Conservation (phyloP, 1,139 yeast species). For the Kluyveromyces sp. region DNA sequence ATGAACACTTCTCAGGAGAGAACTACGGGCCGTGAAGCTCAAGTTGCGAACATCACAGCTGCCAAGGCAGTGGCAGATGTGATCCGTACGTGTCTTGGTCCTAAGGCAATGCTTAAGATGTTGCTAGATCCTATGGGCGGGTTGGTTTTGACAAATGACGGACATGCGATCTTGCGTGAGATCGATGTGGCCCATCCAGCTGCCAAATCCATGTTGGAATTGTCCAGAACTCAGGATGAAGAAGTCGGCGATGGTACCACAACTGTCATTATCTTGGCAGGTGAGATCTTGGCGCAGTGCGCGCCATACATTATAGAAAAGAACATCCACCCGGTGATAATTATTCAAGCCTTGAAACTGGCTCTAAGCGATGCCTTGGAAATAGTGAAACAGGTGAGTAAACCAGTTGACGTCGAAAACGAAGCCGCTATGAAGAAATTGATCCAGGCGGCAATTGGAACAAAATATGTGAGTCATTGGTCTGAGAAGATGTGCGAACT, state of each 20-base stretch:
- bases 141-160: slow-evolving; percentile 93
- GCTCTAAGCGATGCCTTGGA: slow-evolving; percentile 89
- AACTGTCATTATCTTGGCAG: slow-evolving; percentile 89
- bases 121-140: slow-evolving; percentile 98
- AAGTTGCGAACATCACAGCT: slow-evolving; percentile 92
- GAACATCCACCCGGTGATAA: slow-evolving; percentile 93
- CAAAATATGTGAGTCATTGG: slow-evolving; percentile 92
- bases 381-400: slow-evolving; percentile 76
- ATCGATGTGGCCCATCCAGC: slow-evolving; percentile 96
- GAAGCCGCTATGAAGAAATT: slow-evolving; percentile 83
- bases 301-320: slow-evolving; percentile 85
- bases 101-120: slow-evolving; percentile 98
- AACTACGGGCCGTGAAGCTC: slow-evolving; percentile 96
- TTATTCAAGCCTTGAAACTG: slow-evolving; percentile 87
- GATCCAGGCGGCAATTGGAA: slow-evolving; percentile 89
- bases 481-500: slow-evolving; percentile 84
- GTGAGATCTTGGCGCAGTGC: slow-evolving; percentile 92
- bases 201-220: slow-evolving; percentile 96
- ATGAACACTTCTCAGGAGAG: slow-evolving; percentile 86
- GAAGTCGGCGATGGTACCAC: slow-evolving; percentile 99
- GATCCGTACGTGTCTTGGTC: slow-evolving; percentile 97
- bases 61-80: slow-evolving; percentile 98
- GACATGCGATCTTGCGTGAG: slow-evolving; percentile 87
- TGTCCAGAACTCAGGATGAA: slow-evolving; percentile 96
- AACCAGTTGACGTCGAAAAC: slow-evolving; percentile 74